Percentiles rank a stretch among this genome's conserved stretches.
These are phyloP conservation scores for Fistulina hepatica DNA, from an alignment of 1,284 basidiomycete genomes.

Conservation along the genomic window DNA sequence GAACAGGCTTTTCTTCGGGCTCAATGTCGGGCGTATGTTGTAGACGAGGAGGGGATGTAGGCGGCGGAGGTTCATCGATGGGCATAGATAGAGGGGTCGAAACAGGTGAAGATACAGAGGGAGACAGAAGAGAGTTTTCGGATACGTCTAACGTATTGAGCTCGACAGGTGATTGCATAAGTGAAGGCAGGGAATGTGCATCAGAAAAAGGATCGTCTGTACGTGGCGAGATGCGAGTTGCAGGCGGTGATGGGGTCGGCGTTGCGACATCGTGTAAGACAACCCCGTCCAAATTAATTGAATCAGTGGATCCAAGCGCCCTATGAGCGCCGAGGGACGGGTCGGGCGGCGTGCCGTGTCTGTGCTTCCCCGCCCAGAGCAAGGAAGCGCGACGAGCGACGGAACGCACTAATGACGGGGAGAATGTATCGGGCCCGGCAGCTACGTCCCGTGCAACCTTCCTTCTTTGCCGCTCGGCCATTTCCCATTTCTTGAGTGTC, in stretches of 20 bases:
- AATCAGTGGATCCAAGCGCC: constrained; percentile 39
- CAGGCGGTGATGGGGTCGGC: constrained; percentile 31
- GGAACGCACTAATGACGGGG: constrained; percentile 40
- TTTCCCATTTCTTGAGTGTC: constrained; percentile 67
- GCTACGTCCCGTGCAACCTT: constrained; percentile 47
- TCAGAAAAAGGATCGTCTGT: constrained; percentile 42
- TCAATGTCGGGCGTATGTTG: constrained; percentile 28
- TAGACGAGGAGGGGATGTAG: constrained; percentile 40
- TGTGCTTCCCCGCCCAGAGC: constrained; percentile 33
- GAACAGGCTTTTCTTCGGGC: constrained; percentile 21
- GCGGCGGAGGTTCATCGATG: constrained; percentile 45
- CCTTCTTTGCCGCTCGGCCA: constrained; percentile 57
- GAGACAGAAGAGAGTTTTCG: constrained; percentile 8
- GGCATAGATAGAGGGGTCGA: constrained; percentile 38
- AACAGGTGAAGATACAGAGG: constrained; percentile 15
- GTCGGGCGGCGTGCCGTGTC: constrained; percentile 25
- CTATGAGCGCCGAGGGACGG: constrained; percentile 27
- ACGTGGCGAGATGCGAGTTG: constrained; percentile 17
- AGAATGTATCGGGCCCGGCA: constrained; percentile 14
- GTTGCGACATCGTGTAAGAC: constrained; percentile 42
- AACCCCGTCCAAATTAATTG: constrained; percentile 27
- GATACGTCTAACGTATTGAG: too few species aligned
- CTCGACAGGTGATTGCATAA: constrained; percentile 11
- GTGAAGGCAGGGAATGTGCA: constrained; percentile 24
- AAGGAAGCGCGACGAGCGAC: constrained; percentile 46